Conservation (phyloP, 768 basidiomycete species). For the Lyophyllum decastes region DNA sequence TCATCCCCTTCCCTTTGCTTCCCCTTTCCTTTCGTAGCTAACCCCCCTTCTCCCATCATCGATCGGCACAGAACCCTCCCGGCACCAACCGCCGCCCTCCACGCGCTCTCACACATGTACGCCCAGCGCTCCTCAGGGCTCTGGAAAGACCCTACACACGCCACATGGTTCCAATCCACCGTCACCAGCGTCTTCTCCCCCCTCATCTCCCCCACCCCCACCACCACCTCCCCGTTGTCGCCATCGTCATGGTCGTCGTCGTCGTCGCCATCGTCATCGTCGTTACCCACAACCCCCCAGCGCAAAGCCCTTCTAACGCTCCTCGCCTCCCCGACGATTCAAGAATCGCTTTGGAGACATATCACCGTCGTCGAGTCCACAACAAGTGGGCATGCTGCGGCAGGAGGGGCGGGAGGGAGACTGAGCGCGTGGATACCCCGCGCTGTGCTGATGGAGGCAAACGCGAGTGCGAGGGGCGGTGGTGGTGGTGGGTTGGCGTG, state of each 20-base stretch:
- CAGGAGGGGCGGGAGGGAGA: slow-evolving; percentile 37
- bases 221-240: too few relatives aligned
- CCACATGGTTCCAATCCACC: slow-evolving; percentile 72
- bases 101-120: slow-evolving; percentile 89
- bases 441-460: slow-evolving; percentile 40
- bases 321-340: slow-evolving; percentile 41
- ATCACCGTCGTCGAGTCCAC: slow-evolving; percentile 70
- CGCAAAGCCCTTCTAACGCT: slow-evolving; percentile 35
- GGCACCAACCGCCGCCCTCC: slow-evolving; percentile 50
- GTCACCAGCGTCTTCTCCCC: slow-evolving; percentile 44
- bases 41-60: too few relatives aligned
- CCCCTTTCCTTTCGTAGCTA: too few relatives aligned
- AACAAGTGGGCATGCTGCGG: too few relatives aligned
- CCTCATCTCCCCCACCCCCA: slow-evolving; percentile 11
- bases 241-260: too few relatives aligned
- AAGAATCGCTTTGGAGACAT: slow-evolving; percentile 70
- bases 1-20: background rate
- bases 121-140: slow-evolving; percentile 71
- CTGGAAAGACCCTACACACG: slow-evolving; percentile 75
- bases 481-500: slow-evolving; percentile 73
- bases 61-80: slow-evolving; percentile 39
- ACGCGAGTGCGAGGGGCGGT: too few relatives aligned
- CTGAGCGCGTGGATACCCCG: background rate
- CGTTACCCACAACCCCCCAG: slow-evolving; percentile 35
- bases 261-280: too few relatives aligned